Conservation (phyloP, 768 basidiomycete species). For the Leucocoprinus sp. region DNA sequence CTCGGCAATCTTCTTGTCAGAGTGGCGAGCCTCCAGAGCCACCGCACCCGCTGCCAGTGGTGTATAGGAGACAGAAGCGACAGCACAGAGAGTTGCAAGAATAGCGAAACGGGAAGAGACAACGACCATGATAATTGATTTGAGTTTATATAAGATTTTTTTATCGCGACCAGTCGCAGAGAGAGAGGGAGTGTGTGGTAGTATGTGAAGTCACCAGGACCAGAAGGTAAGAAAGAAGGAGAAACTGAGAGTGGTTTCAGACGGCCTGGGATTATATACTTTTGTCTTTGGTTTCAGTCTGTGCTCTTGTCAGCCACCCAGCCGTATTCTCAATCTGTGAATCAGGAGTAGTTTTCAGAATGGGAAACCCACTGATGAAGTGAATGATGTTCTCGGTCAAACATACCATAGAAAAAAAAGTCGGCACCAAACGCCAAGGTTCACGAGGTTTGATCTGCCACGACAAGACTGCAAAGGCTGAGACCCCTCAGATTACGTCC, state of each 20-base stretch:
- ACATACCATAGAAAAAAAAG: no score
- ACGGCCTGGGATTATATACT: not conserved
- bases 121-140: constrained; percentile 5
- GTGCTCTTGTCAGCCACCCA: not conserved
- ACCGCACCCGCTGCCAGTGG: not conserved
- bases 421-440: no score
- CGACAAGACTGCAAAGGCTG: no score
- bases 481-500: no score
- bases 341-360: not conserved
- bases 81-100: constrained; percentile 1
- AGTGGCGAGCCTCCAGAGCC: constrained; percentile 1
- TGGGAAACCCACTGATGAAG: no score
- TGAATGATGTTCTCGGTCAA: no score
- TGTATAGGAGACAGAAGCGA: not conserved
- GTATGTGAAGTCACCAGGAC: constrained; percentile 9
- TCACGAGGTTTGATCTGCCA: no score
- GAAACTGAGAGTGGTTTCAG: not conserved
- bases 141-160: not conserved
- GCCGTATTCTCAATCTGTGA: not conserved
- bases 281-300: constrained; percentile 5
- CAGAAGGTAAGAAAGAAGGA: not conserved
- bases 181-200: constrained; percentile 4
- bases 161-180: not conserved
- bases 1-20: not conserved
- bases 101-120: constrained; percentile 1